These are phyloP conservation scores for Chrysosporium keratinophilum DNA, from an alignment of 2,329 filamentous ascomycete genomes.

Conservation along the genomic window DNA sequence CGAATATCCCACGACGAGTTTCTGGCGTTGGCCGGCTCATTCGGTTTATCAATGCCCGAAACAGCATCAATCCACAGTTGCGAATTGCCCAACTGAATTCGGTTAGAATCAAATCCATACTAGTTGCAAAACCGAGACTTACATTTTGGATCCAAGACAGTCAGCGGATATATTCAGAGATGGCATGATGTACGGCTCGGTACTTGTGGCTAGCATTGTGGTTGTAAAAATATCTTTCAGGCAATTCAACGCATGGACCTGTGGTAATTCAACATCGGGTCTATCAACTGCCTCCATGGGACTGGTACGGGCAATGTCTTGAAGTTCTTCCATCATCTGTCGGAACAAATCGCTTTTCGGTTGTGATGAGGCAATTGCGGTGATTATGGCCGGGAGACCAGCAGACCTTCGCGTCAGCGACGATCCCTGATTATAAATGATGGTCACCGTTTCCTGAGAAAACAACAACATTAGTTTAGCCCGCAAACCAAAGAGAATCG, in stretches of 20 bases:
- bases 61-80: conserved; percentile 82
- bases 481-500: conserved; percentile 3
- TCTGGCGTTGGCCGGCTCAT: conserved; percentile 35
- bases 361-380: conserved; percentile 58
- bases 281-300: conserved; percentile 23
- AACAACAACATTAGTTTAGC: conserved; percentile 12
- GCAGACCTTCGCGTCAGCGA: conserved; percentile 81
- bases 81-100: conserved; percentile 70
- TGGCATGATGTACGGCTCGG: conserved; percentile 62
- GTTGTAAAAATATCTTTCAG: conserved; percentile 86
- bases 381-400: conserved; percentile 77
- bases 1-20: conserved; percentile 25
- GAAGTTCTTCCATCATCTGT: conserved; percentile 35
- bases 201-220: conserved; percentile 60
- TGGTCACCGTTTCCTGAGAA: conserved; percentile 49
- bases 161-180: conserved; percentile 70
- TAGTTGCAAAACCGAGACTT: conserved; percentile 24
- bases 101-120: conserved; percentile 2
- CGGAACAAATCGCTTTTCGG: conserved; percentile 43
- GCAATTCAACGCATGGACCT: conserved; percentile 92
- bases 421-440: conserved; percentile 64
- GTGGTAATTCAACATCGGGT: conserved; percentile 55
- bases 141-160: conserved; percentile 69
- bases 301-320: conserved; percentile 29
- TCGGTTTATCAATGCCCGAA: conserved; percentile 71